These are phyloP conservation scores for Starmerella powellii DNA, from an alignment of 805 yeast genomes.

Conservation along the genomic window DNA sequence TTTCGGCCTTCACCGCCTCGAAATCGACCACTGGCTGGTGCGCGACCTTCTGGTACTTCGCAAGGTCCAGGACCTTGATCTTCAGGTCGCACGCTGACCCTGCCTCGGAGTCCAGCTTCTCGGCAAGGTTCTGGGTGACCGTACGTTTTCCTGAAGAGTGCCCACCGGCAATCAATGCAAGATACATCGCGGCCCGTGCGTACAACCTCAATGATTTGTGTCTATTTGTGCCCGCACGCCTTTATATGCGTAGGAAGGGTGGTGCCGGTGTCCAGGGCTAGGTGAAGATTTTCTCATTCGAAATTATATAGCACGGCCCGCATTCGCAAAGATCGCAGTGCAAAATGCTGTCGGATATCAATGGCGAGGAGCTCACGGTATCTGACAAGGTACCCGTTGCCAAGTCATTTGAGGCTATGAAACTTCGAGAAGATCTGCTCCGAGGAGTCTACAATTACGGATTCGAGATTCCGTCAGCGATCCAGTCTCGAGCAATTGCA, in stretches of 20 bases:
- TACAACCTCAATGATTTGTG: background rate
- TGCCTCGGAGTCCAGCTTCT: constrained; percentile 23
- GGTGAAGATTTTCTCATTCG: background rate
- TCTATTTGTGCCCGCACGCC: too few relatives aligned
- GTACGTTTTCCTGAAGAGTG: constrained; percentile 45
- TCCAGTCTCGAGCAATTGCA: constrained; percentile 68
- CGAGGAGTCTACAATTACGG: constrained; percentile 69
- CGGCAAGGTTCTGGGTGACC: constrained; percentile 29
- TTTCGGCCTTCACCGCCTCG: constrained; percentile 20
- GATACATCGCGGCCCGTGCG: constrained; percentile 3
- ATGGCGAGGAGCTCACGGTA: constrained; percentile 44
- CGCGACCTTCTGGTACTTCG: constrained; percentile 28
- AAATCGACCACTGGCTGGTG: constrained; percentile 29
- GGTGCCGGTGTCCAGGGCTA: background rate
- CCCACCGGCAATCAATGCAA: constrained; percentile 51
- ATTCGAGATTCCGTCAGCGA: constrained; percentile 70
- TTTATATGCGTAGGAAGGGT: too few relatives aligned
- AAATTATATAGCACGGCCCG: too few relatives aligned
- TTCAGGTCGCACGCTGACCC: constrained; percentile 16
- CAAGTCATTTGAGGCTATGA: constrained; percentile 26
- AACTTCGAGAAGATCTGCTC: constrained; percentile 30
- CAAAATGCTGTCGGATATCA: constrained; percentile 22
- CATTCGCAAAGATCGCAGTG: too few relatives aligned
- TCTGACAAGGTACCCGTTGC: constrained; percentile 42
- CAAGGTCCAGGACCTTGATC: constrained; percentile 34